Evolutionary conservation across 768 basidiomycete species (phyloP), one percentile per base, ranked within the genome.

Genomic region (Amyloporia xantha): DNA sequence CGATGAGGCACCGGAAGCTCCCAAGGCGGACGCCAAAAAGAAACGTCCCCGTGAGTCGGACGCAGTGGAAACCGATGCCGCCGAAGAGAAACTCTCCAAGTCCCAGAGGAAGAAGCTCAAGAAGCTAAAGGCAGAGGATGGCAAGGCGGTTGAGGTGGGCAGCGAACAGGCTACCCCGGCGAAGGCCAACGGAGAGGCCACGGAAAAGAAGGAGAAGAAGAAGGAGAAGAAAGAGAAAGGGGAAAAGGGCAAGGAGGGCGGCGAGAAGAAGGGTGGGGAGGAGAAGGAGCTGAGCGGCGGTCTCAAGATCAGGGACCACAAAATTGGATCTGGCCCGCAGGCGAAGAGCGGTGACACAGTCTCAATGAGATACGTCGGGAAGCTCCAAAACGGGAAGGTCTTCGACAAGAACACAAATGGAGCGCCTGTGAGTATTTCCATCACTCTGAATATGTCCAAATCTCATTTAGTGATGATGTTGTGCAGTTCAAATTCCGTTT

Each of bases 331-430:
- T 1, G 95, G 95, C n/a, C 81, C 87, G 30, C 73, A 75, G 60
- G 92, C 89, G 15, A 96, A 94, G 74, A 79, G 81, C 48, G 94
- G 94, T 13, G 82, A 85, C 68, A 82, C 72, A 37, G 76, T 96
- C 42, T 72, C 71, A 47, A 89, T 98, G 85, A 75, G 95, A 49
- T 98, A 97, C 68, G 84, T 98, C 58, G 95, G 95, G 56, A 95
- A 93, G 71, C 73, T 96, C 37, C 65, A 70, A 44, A 80, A 82
- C 52, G 87, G 86, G 57, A 84, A 80, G 57, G 55, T 82, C 17
- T 92, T 92, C 56, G 91, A 93, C 68, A 72, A 76, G 56, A 92
- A 92, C 66, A 78, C 73, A 55, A 85, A 82, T 65, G 94, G 94
- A 57, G 84, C 86, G 59, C 91, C 92, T 21, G 89, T 95, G 62